These are phyloP conservation scores for Fusarium floridanum DNA, from an alignment of 2,329 filamentous ascomycete species.

Conservation along the genomic window DNA sequence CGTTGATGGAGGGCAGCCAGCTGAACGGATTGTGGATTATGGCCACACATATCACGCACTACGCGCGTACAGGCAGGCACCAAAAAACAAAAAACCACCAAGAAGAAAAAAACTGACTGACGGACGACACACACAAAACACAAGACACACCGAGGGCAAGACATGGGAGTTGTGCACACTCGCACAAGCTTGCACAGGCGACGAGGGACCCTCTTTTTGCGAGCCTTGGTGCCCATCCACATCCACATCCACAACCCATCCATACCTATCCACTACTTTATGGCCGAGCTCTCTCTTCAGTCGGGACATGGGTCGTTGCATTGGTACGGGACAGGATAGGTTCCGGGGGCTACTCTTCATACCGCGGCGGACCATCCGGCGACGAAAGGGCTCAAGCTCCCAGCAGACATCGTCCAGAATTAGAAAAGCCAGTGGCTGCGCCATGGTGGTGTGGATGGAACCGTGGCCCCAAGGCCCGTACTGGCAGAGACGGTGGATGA, in stretches of 20 bases:
- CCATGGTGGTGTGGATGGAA: constrained; percentile 49
- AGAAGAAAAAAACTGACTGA: constrained; percentile 19
- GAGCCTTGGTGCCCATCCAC: constrained; percentile 25
- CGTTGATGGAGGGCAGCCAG: constrained; percentile 9
- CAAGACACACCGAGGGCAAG: constrained; percentile 19
- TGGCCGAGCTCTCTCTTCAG: constrained; percentile 48
- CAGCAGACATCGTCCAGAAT: constrained; percentile 49
- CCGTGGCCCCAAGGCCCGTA: constrained; percentile 34
- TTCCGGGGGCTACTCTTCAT: constrained; percentile 43
- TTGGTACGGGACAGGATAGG: constrained; percentile 38
- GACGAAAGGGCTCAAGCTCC: constrained; percentile 39
- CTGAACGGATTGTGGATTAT: constrained; percentile 21
- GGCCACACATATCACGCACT: constrained; percentile 32
- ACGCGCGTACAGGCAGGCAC: constrained; percentile 31
- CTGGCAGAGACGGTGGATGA: constrained; percentile 33
- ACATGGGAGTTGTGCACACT: constrained; percentile 38
- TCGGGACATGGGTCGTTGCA: constrained; percentile 45
- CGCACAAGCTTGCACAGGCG: constrained; percentile 39
- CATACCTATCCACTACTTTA: constrained; percentile 45
- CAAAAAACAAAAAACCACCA: constrained; percentile 16
- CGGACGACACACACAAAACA: constrained; percentile 20
- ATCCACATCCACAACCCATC: constrained; percentile 25
- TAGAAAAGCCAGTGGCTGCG: constrained; percentile 53
- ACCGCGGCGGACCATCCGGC: constrained; percentile 49
- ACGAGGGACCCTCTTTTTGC: constrained; percentile 26